phyloP scores from a whole-genome alignment of 1,284 basidiomycete genomes.

The Ceratobasidium sp. region DNA sequence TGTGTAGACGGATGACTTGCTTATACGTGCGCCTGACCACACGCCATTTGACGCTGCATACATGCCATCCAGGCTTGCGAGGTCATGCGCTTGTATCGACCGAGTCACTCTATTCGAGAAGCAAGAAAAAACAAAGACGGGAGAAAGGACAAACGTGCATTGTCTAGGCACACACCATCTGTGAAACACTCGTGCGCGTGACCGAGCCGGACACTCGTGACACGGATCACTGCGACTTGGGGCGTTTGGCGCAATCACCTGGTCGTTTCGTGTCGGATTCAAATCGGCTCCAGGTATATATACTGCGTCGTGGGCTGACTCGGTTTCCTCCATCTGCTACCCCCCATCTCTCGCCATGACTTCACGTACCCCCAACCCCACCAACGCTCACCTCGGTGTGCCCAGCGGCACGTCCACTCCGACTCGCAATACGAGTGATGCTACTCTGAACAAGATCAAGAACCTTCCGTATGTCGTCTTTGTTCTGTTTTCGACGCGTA shows the following conservation, averaged over 20 bases:
- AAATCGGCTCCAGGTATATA: constrained; percentile 32
- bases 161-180: too few relatives aligned
- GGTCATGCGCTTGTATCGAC: constrained; percentile 7
- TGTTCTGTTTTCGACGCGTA: background rate
- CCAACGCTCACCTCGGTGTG: constrained; percentile 30
- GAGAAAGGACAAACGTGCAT: too few relatives aligned
- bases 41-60: background rate
- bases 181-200: constrained; percentile 32
- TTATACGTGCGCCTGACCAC: background rate
- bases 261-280: too few relatives aligned
- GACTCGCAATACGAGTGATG: constrained; percentile 36
- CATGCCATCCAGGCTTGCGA: background rate
- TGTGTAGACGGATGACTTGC: too few relatives aligned
- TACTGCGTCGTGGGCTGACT: background rate
- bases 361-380: constrained; percentile 28
- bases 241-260: constrained; percentile 34
- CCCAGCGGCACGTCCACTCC: constrained; percentile 11
- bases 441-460: constrained; percentile 41
- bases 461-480: constrained; percentile 43
- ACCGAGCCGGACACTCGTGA: constrained; percentile 20
- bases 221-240: constrained; percentile 24
- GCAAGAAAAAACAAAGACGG: too few relatives aligned
- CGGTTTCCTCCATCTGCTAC: background rate
- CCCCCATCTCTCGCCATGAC: background rate
- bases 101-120: too few relatives aligned